Percentiles rank a stretch among this genome's conserved stretches.
These are phyloP conservation scores for Eremomyces bilateralis DNA, from an alignment of 495 filamentous ascomycete genomes.

Conservation along the genomic window DNA sequence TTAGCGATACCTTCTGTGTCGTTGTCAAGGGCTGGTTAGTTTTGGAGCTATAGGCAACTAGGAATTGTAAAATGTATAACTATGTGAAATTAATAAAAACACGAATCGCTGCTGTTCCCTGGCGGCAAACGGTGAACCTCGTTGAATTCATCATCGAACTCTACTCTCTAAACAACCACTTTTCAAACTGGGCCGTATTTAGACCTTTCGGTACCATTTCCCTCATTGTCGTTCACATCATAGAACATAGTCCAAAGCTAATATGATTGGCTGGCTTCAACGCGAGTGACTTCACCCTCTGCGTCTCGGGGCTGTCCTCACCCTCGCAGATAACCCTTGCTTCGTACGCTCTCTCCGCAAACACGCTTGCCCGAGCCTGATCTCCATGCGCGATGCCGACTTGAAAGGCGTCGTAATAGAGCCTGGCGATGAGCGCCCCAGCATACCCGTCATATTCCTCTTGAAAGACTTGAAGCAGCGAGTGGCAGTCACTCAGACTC, in stretches of 20 bases:
- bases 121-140: too few species aligned
- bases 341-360: slow-evolving; percentile 21
- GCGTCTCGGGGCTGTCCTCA: slow-evolving; percentile 8
- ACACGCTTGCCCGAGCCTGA: slow-evolving; percentile 22
- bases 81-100: too few species aligned
- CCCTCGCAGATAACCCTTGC: slow-evolving; percentile 6
- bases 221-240: slow-evolving; percentile 18
- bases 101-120: too few species aligned
- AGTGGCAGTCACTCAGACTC: slow-evolving; percentile 4
- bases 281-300: slow-evolving; percentile 10
- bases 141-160: too few species aligned
- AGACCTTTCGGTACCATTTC: slow-evolving; percentile 13
- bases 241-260: slow-evolving; percentile 14
- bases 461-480: slow-evolving; percentile 4
- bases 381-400: slow-evolving; percentile 24
- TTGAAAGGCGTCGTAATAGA: slow-evolving; percentile 26
- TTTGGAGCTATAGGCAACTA: too few species aligned
- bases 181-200: slow-evolving; percentile 19
- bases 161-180: slow-evolving; percentile 22
- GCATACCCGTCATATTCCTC: slow-evolving; percentile 5
- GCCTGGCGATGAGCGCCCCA: slow-evolving; percentile 1
- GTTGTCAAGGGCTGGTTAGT: too few species aligned
- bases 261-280: slow-evolving; percentile 15
- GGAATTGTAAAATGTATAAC: too few species aligned
- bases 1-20: too few species aligned